These are phyloP conservation scores for Astragalus glycyphyllos DNA, from an alignment of 306 rosid species.

Conservation along the genomic window DNA sequence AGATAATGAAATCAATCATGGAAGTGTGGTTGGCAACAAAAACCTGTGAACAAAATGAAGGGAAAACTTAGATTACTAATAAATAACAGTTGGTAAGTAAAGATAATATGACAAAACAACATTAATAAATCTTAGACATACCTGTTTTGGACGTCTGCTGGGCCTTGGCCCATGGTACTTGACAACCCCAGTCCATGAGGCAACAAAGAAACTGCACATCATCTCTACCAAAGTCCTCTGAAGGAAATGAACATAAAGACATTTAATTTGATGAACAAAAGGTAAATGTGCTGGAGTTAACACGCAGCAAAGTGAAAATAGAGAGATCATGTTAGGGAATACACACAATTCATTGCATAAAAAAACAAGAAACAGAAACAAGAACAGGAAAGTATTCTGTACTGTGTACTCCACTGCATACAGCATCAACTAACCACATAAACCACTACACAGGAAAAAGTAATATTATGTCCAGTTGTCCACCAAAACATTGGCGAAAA, in stretches of 20 bases:
- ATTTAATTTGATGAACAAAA: slow-evolving; percentile 23
- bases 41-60: slow-evolving; percentile 65
- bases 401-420: slow-evolving; percentile 27
- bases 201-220: slow-evolving; percentile 96
- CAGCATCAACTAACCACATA: slow-evolving; percentile 16
- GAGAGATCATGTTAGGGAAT: not conserved
- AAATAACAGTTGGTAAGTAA: slow-evolving; percentile 26
- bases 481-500: slow-evolving; percentile 30
- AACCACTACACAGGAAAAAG: not conserved
- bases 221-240: slow-evolving; percentile 95
- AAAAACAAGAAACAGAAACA: not conserved
- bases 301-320: slow-evolving; percentile 18
- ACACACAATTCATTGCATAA: not conserved
- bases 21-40: slow-evolving; percentile 97
- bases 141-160: slow-evolving; percentile 91
- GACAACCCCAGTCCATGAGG: slow-evolving; percentile 99
- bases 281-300: not conserved
- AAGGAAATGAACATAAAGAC: slow-evolving; percentile 31
- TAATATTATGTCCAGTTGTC: not conserved
- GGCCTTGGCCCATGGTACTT: slow-evolving; percentile 98
- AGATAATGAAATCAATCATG: slow-evolving; percentile 94
- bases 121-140: slow-evolving; percentile 35
- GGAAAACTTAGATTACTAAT: slow-evolving; percentile 31
- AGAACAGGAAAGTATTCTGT: no score
- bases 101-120: slow-evolving; percentile 13